These are phyloP conservation scores for Verbena officinalis DNA, from an alignment of 257 asterid species.

Conservation along the genomic window DNA sequence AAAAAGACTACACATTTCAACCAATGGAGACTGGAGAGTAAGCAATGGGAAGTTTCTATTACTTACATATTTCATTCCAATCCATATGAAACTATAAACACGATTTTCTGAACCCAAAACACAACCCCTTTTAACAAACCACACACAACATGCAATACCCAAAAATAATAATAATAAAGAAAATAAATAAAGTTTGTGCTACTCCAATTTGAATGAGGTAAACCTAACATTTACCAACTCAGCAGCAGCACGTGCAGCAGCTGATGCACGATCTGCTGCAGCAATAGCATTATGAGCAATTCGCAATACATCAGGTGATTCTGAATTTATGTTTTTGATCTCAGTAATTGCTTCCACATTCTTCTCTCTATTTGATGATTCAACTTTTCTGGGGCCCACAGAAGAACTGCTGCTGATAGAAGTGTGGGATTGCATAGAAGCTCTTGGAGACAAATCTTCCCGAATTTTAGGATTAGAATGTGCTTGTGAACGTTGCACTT, in stretches of 20 bases:
- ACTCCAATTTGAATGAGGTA: conserved; percentile 38
- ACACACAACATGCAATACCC: background rate
- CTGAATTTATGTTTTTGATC: conserved; percentile 38
- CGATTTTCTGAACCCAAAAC: background rate
- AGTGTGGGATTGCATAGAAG: conserved; percentile 34
- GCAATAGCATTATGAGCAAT: conserved; percentile 80
- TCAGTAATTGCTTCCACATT: conserved; percentile 26
- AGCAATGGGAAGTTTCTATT: too few relatives aligned
- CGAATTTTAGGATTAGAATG: conserved; percentile 28
- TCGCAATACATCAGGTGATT: conserved; percentile 57
- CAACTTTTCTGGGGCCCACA: conserved; percentile 22
- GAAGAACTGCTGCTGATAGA: conserved; percentile 32
- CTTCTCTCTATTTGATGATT: conserved; percentile 33
- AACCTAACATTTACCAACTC: conserved; percentile 57
- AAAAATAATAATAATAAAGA: background rate
- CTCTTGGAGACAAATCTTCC: conserved; percentile 34
- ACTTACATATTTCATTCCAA: too few relatives aligned
- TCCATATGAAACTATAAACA: background rate
- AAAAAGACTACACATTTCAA: background rate
- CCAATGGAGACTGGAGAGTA: too few relatives aligned
- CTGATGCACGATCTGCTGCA: conserved; percentile 94
- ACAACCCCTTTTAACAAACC: background rate
- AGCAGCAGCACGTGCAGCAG: conserved; percentile 93
- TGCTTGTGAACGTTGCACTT: conserved; percentile 29
- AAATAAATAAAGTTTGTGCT: conserved; percentile 27